phyloP scores from a whole-genome alignment of 805 yeast genomes.

The Candida palmyrensis region DNA sequence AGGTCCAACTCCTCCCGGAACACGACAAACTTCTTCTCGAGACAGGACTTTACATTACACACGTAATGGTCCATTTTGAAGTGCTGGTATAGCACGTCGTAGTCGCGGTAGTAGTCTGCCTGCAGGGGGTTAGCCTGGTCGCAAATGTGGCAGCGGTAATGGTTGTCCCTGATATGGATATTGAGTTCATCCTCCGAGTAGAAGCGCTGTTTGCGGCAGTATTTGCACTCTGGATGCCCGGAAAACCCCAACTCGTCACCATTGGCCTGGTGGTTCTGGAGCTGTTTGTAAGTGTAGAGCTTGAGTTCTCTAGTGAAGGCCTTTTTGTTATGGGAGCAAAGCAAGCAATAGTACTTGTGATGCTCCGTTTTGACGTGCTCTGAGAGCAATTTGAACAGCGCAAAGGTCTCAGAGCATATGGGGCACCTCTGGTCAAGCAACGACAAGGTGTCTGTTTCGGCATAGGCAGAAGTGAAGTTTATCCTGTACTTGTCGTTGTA shows the following conservation, averaged over 20 bases:
- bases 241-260: constrained; percentile 78
- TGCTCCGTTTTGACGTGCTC: constrained; percentile 67
- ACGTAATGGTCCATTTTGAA: constrained; percentile 69
- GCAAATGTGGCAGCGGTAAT: constrained; percentile 89
- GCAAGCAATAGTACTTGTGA: constrained; percentile 58
- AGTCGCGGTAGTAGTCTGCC: constrained; percentile 63
- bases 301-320: constrained; percentile 71
- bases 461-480: constrained; percentile 52
- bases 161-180: constrained; percentile 74
- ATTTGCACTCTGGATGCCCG: constrained; percentile 87
- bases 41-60: constrained; percentile 71
- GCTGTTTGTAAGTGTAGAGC: constrained; percentile 53
- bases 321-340: constrained; percentile 74
- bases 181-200: constrained; percentile 86
- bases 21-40: constrained; percentile 89
- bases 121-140: constrained; percentile 63
- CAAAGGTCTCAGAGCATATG: constrained; percentile 37
- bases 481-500: constrained; percentile 46
- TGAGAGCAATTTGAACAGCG: constrained; percentile 51
- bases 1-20: constrained; percentile 82
- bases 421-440: constrained; percentile 58
- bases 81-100: constrained; percentile 70
- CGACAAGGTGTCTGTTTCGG: constrained; percentile 42
- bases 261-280: constrained; percentile 61
- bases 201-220: constrained; percentile 69